Evolutionary conservation across 306 rosid species (phyloP).

Genomic region (Dalbergia oliveri): DNA sequence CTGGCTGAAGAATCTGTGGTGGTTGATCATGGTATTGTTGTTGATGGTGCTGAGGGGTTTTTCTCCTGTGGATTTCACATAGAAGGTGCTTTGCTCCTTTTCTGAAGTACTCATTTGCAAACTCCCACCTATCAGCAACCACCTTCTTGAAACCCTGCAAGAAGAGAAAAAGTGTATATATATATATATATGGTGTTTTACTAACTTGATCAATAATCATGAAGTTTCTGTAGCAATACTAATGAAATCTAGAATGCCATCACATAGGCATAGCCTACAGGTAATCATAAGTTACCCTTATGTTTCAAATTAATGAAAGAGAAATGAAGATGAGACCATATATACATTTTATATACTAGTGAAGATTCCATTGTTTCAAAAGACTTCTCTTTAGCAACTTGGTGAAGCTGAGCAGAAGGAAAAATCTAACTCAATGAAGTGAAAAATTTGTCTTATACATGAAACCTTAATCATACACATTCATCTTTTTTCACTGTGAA

Average conservation of each 20-base stretch:
- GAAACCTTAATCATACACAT: neutral
- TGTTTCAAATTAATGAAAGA: constrained; percentile 27
- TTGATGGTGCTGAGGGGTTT: constrained; percentile 64
- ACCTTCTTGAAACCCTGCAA: constrained; percentile 83
- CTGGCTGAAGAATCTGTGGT: constrained; percentile 46
- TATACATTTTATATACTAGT: neutral
- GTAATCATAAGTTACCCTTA: neutral
- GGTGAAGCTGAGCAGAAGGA: neutral
- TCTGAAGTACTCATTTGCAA: constrained; percentile 79
- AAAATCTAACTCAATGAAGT: constrained; percentile 4
- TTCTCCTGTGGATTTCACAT: constrained; percentile 80
- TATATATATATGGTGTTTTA: no score
- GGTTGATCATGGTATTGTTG: constrained; percentile 55
- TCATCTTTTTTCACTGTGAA: neutral
- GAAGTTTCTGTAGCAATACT: constrained; percentile 1
- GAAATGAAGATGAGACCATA: constrained; percentile 8
- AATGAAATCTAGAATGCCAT: constrained; percentile 1
- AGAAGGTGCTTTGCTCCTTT: constrained; percentile 73
- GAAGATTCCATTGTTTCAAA: constrained; percentile 8
- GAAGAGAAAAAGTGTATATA: neutral
- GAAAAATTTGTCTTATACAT: neutral
- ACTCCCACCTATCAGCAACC: constrained; percentile 89
- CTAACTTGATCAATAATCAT: constrained; percentile 17
- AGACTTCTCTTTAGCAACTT: neutral
- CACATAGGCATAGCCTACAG: neutral